Base-by-base conservation (phyloP, 306 rosid species). In the Prunus dulcis region DNA sequence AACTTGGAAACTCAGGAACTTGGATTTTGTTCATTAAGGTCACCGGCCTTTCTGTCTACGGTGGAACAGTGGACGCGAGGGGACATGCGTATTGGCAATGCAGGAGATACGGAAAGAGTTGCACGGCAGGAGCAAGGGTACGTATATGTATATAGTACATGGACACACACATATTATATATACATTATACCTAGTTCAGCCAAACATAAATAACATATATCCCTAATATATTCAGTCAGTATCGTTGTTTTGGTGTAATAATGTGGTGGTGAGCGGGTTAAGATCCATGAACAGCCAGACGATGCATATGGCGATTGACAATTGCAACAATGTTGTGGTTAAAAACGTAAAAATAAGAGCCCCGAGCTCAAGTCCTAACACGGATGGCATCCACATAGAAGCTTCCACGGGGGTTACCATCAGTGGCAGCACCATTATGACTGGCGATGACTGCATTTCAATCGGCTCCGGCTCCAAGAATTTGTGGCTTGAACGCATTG, bases 381-480 rank as follows among this genome's bases (percentile, higher is more conserved):
- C 93, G 1, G 93, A 88, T 27, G 93, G 93, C 76, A 82, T 86
- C 25, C 82, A 80, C 47, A 76, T 88, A n/a, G 78, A 80, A 64
- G 68, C 74, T 32, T 84, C 93, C 7, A 76, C 18, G 0, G 74
- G 71, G 25, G 79, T 88, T 4, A 84, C 83, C 1, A 67, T 86
- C 4, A 76, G 45, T 17, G 57, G 60, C 32, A 25, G 74, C 27
- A 76, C 76, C 66, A 80, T 86, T 28, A 76, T 60, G 84, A 88
- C 90, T 0, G 93, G 93, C 30, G 93, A 88, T 74, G 90, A 88
- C 61, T 88, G 93, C 75, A 84, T 86, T 11, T 79, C 90, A 46
- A 63, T 86, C 34, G 84, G 64, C 70, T 72, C 82, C 2, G 93
- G 93, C 64, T 52, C 75, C 19, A 10, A 60, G 19, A 65, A 84